These are phyloP conservation scores for Prunus yedoensis DNA, from an alignment of 331 rosid species.

Conservation along the genomic window DNA sequence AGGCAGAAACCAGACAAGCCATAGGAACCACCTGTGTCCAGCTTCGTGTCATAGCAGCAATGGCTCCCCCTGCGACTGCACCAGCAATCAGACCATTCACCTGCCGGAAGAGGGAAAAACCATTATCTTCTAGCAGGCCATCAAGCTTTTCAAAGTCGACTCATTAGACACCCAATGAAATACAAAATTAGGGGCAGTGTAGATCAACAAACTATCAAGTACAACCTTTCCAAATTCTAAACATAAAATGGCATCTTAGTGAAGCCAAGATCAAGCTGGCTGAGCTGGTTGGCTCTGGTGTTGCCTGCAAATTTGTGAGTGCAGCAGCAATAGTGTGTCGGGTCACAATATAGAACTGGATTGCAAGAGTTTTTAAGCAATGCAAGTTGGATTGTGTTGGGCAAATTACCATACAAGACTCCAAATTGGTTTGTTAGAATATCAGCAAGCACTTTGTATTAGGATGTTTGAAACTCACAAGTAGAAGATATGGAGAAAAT, in stretches of 20 bases:
- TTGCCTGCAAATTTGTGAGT: neutral
- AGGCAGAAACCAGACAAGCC: slow-evolving; percentile 62
- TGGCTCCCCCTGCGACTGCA: slow-evolving; percentile 66
- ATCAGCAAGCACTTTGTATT: neutral
- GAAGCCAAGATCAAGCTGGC: neutral
- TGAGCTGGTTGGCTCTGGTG: neutral
- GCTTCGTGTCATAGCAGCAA: slow-evolving; percentile 68
- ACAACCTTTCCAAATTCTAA: neutral
- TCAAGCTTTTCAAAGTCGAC: slow-evolving; percentile 3
- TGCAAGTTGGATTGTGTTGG: neutral
- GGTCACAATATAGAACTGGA: neutral
- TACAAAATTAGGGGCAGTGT: neutral
- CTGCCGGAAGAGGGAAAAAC: slow-evolving; percentile 32
- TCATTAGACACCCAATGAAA: neutral
- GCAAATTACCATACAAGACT: neutral
- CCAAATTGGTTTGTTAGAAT: neutral
- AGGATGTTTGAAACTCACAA: too few relatives aligned
- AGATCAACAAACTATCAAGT: neutral
- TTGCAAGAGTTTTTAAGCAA: neutral
- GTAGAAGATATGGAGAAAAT: too few relatives aligned
- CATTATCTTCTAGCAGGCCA: slow-evolving; percentile 13
- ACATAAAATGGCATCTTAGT: neutral
- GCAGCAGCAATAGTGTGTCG: neutral
- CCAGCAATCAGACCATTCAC: slow-evolving; percentile 83
- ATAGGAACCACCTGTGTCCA: slow-evolving; percentile 57